Evolutionary conservation across 2,329 filamentous ascomycete genomes (phyloP), one percentile per base, ranked within the genome.

Genomic region (Fusarium nematophilum): DNA sequence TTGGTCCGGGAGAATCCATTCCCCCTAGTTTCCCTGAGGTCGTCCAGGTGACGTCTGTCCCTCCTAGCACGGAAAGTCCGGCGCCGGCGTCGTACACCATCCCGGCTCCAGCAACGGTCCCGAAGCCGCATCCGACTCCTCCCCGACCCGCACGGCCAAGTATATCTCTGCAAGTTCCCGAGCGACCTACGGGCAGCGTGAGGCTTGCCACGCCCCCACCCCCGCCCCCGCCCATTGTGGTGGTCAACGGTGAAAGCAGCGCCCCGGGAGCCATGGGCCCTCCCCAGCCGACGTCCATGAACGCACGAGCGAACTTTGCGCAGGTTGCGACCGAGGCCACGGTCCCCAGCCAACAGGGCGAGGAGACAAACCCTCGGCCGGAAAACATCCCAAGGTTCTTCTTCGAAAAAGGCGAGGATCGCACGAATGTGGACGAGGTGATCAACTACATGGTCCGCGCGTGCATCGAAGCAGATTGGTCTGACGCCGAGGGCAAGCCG

Each of bases 131-230:
- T 4, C 18, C 60, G 7, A 46, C 49, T 17, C 38, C 57, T 23
- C 10, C 61, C 6, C 65, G 75, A 31, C 72, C 74, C 34, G 57
- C 67, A 10, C 68, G 75, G 13, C 77, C 76, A 4, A 76, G 66
- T 54, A 78, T 78, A 54, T 77, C 77, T 27, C 65, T 79, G 5
- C 75, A 77, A 30, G 76, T 78, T 3, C 76, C 77, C 1, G 81
- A 86, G 62, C 81, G 87, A 54, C 76, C 81, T 14, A 80, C 86
- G 1, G 86, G 86, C 1, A 80, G 83, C 3, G 85, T 90, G 0
- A 79, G 86, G 53, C 76, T 90, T 11, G 86, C 87, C 18, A 90
- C 87, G 8, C 83, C 83, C 27, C 81, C 81, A 9, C 75, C 77
- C 11, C 23, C 87, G 7, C 74, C 76, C 18, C n/a, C n/a, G n/a